These are phyloP conservation scores for Trichoderma sp. DNA, from an alignment of 2,329 filamentous ascomycete species.

Conservation along the genomic window DNA sequence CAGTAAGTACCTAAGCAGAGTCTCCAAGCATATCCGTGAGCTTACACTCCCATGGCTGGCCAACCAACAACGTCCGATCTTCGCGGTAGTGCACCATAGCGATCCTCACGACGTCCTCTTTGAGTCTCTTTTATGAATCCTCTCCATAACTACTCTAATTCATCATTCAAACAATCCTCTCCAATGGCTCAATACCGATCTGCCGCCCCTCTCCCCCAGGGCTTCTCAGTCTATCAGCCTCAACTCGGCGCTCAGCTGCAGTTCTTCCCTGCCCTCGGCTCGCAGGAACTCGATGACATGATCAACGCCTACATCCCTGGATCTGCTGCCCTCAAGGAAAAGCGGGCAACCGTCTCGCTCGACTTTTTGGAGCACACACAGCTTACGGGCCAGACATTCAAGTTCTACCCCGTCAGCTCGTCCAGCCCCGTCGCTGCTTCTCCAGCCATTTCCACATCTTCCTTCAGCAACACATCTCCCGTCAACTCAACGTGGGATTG, in stretches of 20 bases:
- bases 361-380: slow-evolving; percentile 62
- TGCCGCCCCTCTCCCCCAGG: slow-evolving; percentile 44
- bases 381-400: slow-evolving; percentile 61
- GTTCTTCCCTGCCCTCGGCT: slow-evolving; percentile 68
- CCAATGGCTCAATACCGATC: slow-evolving; percentile 38
- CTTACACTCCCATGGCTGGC: slow-evolving; percentile 29
- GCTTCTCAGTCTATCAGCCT: slow-evolving; percentile 65
- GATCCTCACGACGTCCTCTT: slow-evolving; percentile 8
- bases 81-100: background rate
- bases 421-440: slow-evolving; percentile 43
- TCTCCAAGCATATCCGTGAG: slow-evolving; percentile 6
- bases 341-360: slow-evolving; percentile 60
- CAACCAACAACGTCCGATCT: slow-evolving; percentile 4
- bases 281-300: slow-evolving; percentile 63
- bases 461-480: slow-evolving; percentile 53
- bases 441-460: slow-evolving; percentile 52
- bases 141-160: background rate
- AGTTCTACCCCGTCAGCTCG: slow-evolving; percentile 60
- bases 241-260: slow-evolving; percentile 60
- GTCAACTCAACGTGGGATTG: slow-evolving; percentile 54
- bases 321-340: slow-evolving; percentile 58
- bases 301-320: slow-evolving; percentile 62
- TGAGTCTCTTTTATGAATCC: background rate
- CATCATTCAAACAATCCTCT: background rate
- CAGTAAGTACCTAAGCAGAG: slow-evolving; percentile 20